Percentiles rank a stretch among this genome's conserved stretches.
Evolutionary conservation across 1,284 basidiomycete species (phyloP).

Genomic region (Heterobasidion irregulare): DNA sequence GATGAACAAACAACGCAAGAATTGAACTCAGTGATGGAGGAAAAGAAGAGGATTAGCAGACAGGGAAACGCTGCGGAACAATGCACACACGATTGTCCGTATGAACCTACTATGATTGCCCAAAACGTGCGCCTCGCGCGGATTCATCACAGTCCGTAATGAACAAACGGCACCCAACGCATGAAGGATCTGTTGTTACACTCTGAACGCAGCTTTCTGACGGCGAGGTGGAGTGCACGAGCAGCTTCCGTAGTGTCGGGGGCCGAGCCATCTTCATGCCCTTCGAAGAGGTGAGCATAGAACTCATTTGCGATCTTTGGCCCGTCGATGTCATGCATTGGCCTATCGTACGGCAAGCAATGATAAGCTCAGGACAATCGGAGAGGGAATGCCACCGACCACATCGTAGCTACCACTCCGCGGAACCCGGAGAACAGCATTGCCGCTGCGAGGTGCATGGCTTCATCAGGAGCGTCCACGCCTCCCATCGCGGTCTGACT

Average conservation of each 20-base stretch:
- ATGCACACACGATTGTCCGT: too few relatives aligned
- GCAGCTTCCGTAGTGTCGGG: neutral
- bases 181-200: neutral
- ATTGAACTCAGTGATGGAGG: too few relatives aligned
- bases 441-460: conserved; percentile 15
- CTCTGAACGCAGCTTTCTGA: neutral
- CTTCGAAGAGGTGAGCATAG: neutral
- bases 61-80: too few relatives aligned
- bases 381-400: conserved; percentile 10
- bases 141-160: neutral
- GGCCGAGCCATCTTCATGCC: neutral
- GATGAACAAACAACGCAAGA: too few relatives aligned
- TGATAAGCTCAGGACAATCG: neutral
- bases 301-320: conserved; percentile 5
- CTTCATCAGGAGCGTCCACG: conserved; percentile 1
- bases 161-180: conserved; percentile 1
- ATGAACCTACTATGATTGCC: too few relatives aligned
- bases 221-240: conserved; percentile 2
- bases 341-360: neutral
- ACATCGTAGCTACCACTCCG: conserved; percentile 17
- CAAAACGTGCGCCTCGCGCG: too few relatives aligned
- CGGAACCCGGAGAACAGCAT: conserved; percentile 17
- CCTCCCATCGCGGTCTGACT: conserved; percentile 3
- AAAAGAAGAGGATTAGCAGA: too few relatives aligned
- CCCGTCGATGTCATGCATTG: conserved; percentile 13